phyloP scores from a whole-genome alignment of 495 filamentous ascomycete species.

The Neurospora sublineolata region DNA sequence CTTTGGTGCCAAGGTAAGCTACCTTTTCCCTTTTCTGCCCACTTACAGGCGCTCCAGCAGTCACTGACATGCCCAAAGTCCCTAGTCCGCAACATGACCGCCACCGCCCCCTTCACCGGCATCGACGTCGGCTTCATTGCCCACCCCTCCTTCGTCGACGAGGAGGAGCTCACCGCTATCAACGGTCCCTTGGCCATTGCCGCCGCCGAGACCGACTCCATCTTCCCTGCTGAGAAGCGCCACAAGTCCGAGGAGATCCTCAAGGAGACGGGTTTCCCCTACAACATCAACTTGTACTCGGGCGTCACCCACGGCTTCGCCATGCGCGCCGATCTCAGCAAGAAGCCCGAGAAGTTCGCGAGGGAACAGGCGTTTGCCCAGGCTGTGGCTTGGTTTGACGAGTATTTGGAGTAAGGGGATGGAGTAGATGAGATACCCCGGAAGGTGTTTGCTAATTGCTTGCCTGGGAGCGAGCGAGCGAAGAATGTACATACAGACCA shows the following conservation, averaged over 20 bases:
- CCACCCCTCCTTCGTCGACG: slow-evolving; percentile 65
- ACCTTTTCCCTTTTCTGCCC: neutral
- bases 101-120: slow-evolving; percentile 12
- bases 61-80: slow-evolving; percentile 21
- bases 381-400: slow-evolving; percentile 68
- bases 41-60: neutral
- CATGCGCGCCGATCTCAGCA: slow-evolving; percentile 53
- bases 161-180: slow-evolving; percentile 64
- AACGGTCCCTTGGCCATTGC: slow-evolving; percentile 62
- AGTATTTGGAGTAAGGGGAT: slow-evolving; percentile 18
- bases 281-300: slow-evolving; percentile 73
- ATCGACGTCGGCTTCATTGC: slow-evolving; percentile 56
- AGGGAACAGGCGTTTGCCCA: slow-evolving; percentile 81
- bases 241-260: slow-evolving; percentile 43
- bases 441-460: neutral
- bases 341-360: slow-evolving; percentile 55
- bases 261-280: slow-evolving; percentile 50
- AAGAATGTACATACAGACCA: neutral
- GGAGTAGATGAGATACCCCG: neutral
- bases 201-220: slow-evolving; percentile 65
- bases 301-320: slow-evolving; percentile 71
- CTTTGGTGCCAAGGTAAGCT: slow-evolving; percentile 52
- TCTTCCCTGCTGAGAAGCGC: slow-evolving; percentile 69
- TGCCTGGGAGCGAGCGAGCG: neutral
- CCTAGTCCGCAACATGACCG: slow-evolving; percentile 30